Evolutionary conservation across 192 early-diverging fungal genomes (phyloP), one percentile per base, ranked within the genome.

Genomic region (Paraglomus occultum): DNA sequence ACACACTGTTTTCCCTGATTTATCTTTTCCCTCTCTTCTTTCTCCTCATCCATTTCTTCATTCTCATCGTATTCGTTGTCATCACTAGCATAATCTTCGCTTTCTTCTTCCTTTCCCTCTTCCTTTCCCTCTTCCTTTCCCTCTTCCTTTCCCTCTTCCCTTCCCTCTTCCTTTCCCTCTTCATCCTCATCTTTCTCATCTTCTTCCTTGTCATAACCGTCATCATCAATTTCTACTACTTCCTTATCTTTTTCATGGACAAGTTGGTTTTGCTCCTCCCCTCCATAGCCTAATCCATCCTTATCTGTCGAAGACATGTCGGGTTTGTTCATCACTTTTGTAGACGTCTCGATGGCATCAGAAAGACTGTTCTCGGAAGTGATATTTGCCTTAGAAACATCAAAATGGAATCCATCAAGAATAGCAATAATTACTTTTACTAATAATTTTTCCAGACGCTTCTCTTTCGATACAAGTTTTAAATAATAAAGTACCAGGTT

Each of bases 361-460:
- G 59, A 62, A 6, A 74, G 51, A 68, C 73, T 57, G 22, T 71
- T 61, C 54, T 84, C 83, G 8, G 71, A 64, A 17, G 74, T 71
- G 6, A 89, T 80, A 14, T 85, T 72, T 12, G 88, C 80, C 31
- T 81, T 65, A 39, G 85, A 81, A 43, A 95, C 74, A 62, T 94
- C 88, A 80, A 96, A 99, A 76, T 97, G 93, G 85, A 98, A 98
- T 50, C 79, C 84, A 60, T 98, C 95, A 65, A 98, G 70, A 39
- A 98, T 79, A 6, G 86, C 78, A 64, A 93, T 87, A 9, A 96
- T 80, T 8, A 91, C 77, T n/a, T 94, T 82, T 52, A 94, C 88
- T 54, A 94, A 77, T 6, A 90, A 82, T 77, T 94, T 95, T 71
- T 96, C 95, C 55, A 92, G 79, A 38, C 84, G 80, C 9, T 88